phyloP scores from a whole-genome alignment of 179 eudicot genomes.

The Beta lomatogona region DNA sequence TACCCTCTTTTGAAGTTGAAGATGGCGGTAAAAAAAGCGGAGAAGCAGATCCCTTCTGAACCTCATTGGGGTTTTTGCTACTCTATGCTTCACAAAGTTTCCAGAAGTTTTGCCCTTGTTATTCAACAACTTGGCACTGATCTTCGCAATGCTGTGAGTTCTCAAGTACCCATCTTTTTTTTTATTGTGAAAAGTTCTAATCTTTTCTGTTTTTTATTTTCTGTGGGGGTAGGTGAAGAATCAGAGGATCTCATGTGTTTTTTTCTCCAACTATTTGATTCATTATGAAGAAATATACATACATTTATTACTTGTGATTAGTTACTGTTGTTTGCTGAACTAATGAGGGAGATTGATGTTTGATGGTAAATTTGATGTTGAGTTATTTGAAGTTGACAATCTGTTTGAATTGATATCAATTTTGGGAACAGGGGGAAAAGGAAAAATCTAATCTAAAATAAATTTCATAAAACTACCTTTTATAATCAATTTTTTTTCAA shows the following conservation, averaged over 20 bases:
- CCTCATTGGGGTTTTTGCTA: slow-evolving; percentile 93
- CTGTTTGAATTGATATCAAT: background rate
- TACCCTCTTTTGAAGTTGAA: slow-evolving; percentile 85
- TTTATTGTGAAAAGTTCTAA: background rate
- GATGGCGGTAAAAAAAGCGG: slow-evolving; percentile 64
- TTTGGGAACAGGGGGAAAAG: too few species aligned
- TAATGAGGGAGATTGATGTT: background rate
- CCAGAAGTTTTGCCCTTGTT: slow-evolving; percentile 84
- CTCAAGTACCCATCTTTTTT: background rate
- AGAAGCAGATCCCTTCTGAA: slow-evolving; percentile 83
- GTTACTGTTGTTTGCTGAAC: background rate
- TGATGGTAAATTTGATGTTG: too few species aligned
- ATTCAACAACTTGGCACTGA: slow-evolving; percentile 83
- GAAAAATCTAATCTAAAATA: too few species aligned
- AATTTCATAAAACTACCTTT: too few species aligned
- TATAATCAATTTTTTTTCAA: too few species aligned
- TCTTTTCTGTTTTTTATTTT: too few species aligned
- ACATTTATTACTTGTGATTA: too few species aligned
- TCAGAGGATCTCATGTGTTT: too few species aligned
- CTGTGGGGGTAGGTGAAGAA: too few species aligned
- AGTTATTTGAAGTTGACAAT: background rate
- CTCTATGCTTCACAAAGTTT: slow-evolving; percentile 87
- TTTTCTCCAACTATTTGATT: too few species aligned
- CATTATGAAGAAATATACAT: too few species aligned
- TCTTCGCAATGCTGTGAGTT: slow-evolving; percentile 85